A percentile compares a stretch with the other conserved stretches of the same genome.
Evolutionary conservation across 805 yeast genomes (phyloP).

Genomic region (Kazachstania africana): DNA sequence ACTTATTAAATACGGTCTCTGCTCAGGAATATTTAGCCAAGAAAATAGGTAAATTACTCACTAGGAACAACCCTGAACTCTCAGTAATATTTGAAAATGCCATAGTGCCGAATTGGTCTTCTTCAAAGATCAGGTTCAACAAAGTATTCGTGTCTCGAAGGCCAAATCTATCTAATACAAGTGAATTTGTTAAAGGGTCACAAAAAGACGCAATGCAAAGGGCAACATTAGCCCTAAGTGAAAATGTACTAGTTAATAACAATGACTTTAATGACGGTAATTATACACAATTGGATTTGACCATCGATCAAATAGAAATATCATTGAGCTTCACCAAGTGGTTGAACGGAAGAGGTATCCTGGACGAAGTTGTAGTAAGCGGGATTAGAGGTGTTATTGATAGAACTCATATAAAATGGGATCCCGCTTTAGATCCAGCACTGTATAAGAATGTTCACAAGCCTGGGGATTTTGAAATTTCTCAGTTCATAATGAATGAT

Average conservation of each 20-base stretch:
- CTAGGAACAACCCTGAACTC: slow-evolving; percentile 67
- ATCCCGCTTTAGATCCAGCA: slow-evolving; percentile 66
- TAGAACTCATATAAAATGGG: slow-evolving; percentile 78
- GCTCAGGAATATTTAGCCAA: slow-evolving; percentile 72
- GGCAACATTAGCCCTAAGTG: slow-evolving; percentile 29
- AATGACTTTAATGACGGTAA: slow-evolving; percentile 71
- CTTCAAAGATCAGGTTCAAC: slow-evolving; percentile 71
- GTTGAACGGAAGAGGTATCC: slow-evolving; percentile 80
- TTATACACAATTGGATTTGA: slow-evolving; percentile 88
- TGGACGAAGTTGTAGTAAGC: slow-evolving; percentile 65
- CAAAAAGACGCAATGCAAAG: slow-evolving; percentile 60
- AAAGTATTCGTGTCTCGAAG: slow-evolving; percentile 80
- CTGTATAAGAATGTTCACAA: slow-evolving; percentile 59
- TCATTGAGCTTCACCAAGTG: slow-evolving; percentile 76
- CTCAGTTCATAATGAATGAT: slow-evolving; percentile 72
- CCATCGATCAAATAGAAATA: slow-evolving; percentile 74
- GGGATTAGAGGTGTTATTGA: slow-evolving; percentile 92
- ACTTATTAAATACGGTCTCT: slow-evolving; percentile 48
- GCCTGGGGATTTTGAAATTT: slow-evolving; percentile 91
- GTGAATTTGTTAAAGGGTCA: slow-evolving; percentile 51
- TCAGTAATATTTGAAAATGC: slow-evolving; percentile 87
- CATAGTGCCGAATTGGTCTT: slow-evolving; percentile 87
- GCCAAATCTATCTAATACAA: slow-evolving; percentile 39
- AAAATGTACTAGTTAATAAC: slow-evolving; percentile 21
- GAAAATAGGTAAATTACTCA: slow-evolving; percentile 68